These are phyloP conservation scores for Vitis hybrid DNA, from an alignment of 177 flowering plant genomes.

Conservation along the genomic window DNA sequence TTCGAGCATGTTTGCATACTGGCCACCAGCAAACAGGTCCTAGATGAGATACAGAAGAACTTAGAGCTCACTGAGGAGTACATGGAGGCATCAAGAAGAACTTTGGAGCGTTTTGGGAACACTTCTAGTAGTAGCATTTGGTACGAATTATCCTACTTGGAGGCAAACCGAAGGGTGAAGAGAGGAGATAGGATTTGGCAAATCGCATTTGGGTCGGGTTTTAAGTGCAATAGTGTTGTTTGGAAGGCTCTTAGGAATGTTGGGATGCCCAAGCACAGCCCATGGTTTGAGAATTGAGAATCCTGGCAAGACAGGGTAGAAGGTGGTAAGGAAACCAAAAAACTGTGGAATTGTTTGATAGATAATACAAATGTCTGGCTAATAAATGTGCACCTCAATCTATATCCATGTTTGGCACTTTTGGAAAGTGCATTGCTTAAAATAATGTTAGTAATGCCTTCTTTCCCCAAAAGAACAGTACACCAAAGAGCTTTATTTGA, in stretches of 20 bases:
- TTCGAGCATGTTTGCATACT: slow-evolving; percentile 74
- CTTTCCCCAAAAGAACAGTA: no score
- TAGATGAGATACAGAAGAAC: slow-evolving; percentile 61
- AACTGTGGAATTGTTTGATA: no score
- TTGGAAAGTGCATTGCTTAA: no score
- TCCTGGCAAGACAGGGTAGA: not conserved
- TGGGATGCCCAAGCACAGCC: slow-evolving; percentile 28
- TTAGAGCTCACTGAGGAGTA: slow-evolving; percentile 57
- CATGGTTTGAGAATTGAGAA: slow-evolving; percentile 31
- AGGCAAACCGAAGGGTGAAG: slow-evolving; percentile 43
- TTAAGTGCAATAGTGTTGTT: slow-evolving; percentile 69
- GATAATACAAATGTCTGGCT: no score
- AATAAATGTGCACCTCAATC: no score
- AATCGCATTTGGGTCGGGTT: slow-evolving; percentile 73
- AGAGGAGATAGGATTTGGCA: slow-evolving; percentile 70
- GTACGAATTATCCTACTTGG: slow-evolving; percentile 77
- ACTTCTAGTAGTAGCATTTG: slow-evolving; percentile 81
- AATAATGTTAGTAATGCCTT: no score
- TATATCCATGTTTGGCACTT: no score
- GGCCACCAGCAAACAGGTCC: slow-evolving; percentile 57
- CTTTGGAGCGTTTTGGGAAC: slow-evolving; percentile 71
- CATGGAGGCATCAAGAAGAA: slow-evolving; percentile 71
- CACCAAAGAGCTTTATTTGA: no score
- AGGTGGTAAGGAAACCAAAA: no score
- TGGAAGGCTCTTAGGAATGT: slow-evolving; percentile 59